Evolutionary conservation across 1,139 yeast species (phyloP).

Genomic region (Debaryomyces udenii): DNA sequence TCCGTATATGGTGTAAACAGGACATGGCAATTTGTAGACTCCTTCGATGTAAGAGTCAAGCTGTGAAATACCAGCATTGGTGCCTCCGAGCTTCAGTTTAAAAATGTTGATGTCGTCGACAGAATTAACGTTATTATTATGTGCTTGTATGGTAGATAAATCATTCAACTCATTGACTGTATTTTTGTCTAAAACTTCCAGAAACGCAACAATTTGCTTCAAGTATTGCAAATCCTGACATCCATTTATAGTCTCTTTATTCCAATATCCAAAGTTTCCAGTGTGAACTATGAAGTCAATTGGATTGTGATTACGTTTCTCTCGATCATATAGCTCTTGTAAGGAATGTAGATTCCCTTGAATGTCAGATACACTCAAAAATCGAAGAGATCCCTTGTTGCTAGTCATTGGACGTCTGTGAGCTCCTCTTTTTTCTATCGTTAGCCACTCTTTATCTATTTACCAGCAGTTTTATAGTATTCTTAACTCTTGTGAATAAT

Average conservation of each 20-base stretch:
- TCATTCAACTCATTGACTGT: conserved; percentile 50
- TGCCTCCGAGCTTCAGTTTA: conserved; percentile 34
- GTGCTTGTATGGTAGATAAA: conserved; percentile 42
- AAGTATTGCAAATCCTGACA: conserved; percentile 57
- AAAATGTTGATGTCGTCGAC: conserved; percentile 29
- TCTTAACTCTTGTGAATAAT: background rate
- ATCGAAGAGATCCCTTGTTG: conserved; percentile 14
- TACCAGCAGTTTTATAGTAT: background rate
- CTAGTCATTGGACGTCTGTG: conserved; percentile 5
- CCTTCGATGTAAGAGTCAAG: conserved; percentile 56
- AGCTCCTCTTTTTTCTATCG: too few relatives aligned
- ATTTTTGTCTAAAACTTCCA: conserved; percentile 57
- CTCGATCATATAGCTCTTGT: conserved; percentile 21
- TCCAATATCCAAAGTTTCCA: conserved; percentile 82
- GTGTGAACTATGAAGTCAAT: conserved; percentile 60
- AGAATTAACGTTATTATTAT: conserved; percentile 10
- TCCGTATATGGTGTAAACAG: conserved; percentile 77
- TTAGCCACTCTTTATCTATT: background rate
- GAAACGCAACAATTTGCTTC: conserved; percentile 70
- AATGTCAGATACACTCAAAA: conserved; percentile 36
- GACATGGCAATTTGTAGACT: conserved; percentile 49
- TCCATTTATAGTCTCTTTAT: conserved; percentile 52
- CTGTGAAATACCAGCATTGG: conserved; percentile 53
- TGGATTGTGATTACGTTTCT: conserved; percentile 16
- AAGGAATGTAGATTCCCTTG: conserved; percentile 36